Evolutionary conservation across 1,139 yeast genomes (phyloP).

Genomic region (Yamadazyma blattariae): DNA sequence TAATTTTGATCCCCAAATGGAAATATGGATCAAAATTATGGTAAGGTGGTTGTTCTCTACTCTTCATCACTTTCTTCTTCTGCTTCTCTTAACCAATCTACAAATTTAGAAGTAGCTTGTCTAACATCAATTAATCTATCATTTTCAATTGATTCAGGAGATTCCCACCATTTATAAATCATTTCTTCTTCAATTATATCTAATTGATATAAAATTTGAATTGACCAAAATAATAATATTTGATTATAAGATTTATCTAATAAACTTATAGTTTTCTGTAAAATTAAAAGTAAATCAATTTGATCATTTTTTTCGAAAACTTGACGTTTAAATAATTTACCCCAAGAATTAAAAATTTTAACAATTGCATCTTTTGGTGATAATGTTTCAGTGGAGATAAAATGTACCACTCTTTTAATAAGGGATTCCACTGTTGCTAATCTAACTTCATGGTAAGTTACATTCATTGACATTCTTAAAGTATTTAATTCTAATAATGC

Average conservation of each 20-base stretch:
- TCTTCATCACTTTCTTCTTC: constrained; percentile 72
- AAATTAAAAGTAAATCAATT: constrained; percentile 62
- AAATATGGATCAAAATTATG: no score
- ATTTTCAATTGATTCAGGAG: constrained; percentile 37
- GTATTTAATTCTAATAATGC: constrained; percentile 91
- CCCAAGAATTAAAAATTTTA: constrained; percentile 79
- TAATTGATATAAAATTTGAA: constrained; percentile 69
- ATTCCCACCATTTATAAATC: constrained; percentile 79
- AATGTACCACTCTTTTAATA: constrained; percentile 63
- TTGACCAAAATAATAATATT: constrained; percentile 58
- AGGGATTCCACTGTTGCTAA: constrained; percentile 75
- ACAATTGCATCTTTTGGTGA: constrained; percentile 71
- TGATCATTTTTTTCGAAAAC: constrained; percentile 79
- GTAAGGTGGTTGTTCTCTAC: no score
- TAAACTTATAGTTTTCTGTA: constrained; percentile 48
- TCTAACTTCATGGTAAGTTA: constrained; percentile 89
- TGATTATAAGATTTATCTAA: constrained; percentile 36
- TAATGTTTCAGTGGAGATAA: constrained; percentile 71
- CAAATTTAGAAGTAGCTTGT: constrained; percentile 63
- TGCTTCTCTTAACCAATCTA: constrained; percentile 85
- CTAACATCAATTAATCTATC: constrained; percentile 48
- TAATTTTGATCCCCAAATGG: no score
- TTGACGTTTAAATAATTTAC: constrained; percentile 72
- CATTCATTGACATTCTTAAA: constrained; percentile 95
- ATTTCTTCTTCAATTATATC: constrained; percentile 83